phyloP scores from a whole-genome alignment of 371 early-diverging fungal genomes.

The Mortierella sp. region DNA sequence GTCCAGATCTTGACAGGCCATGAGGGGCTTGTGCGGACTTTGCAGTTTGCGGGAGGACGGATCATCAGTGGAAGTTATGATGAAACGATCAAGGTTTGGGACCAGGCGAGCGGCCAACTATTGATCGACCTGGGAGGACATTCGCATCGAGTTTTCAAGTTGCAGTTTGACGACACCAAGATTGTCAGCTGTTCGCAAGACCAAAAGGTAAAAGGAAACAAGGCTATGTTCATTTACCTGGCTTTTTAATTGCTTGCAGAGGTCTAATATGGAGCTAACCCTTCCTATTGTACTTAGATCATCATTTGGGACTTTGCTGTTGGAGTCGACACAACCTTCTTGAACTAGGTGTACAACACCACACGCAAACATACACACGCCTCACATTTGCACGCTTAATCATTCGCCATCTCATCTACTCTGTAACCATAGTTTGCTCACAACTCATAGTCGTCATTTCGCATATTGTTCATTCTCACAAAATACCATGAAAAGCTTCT shows the following conservation, averaged over 20 bases:
- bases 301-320: constrained; percentile 86
- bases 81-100: constrained; percentile 90
- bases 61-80: constrained; percentile 91
- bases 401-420: not conserved
- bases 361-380: not conserved
- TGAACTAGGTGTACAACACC: constrained; percentile 31
- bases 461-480: not conserved
- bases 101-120: constrained; percentile 69
- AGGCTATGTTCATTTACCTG: not conserved
- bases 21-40: constrained; percentile 83
- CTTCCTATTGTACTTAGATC: constrained; percentile 56
- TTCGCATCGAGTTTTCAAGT: constrained; percentile 86
- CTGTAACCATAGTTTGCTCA: constrained; percentile 1
- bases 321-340: constrained; percentile 75
- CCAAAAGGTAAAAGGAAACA: constrained; percentile 59
- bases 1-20: constrained; percentile 81
- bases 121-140: constrained; percentile 69
- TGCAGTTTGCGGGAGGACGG: constrained; percentile 73
- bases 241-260: not conserved
- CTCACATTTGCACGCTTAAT: not conserved
- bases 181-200: constrained; percentile 90
- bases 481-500: not conserved
- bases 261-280: not conserved
- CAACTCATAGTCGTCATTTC: not conserved
- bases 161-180: constrained; percentile 85